These are phyloP conservation scores for Lavandula angustifolia DNA, from an alignment of 257 asterid species.

Conservation along the genomic window DNA sequence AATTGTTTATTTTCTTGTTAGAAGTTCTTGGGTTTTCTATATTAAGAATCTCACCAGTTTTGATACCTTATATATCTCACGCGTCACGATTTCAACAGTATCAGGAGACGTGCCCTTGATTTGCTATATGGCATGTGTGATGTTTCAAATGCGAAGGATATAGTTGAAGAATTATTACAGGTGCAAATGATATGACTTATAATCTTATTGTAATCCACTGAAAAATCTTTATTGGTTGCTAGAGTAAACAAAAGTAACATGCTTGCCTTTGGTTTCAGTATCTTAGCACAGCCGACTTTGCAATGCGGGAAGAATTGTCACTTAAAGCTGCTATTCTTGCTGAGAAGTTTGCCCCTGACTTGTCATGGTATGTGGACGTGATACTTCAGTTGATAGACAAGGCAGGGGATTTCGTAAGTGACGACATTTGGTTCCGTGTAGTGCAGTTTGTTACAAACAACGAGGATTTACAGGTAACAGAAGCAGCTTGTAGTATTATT, in stretches of 20 bases:
- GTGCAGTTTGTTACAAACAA: conserved; percentile 94
- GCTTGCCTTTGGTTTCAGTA: conserved; percentile 52
- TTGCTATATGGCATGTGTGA: conserved; percentile 97
- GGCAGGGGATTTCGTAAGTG: conserved; percentile 98
- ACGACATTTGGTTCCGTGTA: conserved; percentile 97
- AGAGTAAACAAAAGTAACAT: conserved; percentile 11
- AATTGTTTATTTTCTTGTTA: neutral
- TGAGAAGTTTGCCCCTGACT: conserved; percentile 96
- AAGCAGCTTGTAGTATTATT: conserved; percentile 26
- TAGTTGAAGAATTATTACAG: conserved; percentile 94
- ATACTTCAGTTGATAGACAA: conserved; percentile 97
- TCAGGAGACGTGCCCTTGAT: conserved; percentile 95
- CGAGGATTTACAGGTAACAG: conserved; percentile 86
- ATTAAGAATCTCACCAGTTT: too few relatives aligned
- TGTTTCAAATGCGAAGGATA: conserved; percentile 96
- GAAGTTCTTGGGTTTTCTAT: neutral
- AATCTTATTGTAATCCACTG: conserved; percentile 27
- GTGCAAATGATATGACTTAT: conserved; percentile 35
- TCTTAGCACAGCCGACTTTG: conserved; percentile 80
- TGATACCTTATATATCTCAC: conserved; percentile 21
- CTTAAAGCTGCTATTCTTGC: conserved; percentile 93
- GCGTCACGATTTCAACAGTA: conserved; percentile 48
- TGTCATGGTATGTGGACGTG: conserved; percentile 97
- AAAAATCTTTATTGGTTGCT: conserved; percentile 30
- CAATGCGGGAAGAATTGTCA: conserved; percentile 61